Conservation (phyloP, 805 yeast genomes). For the Starmerella bombicola region DNA sequence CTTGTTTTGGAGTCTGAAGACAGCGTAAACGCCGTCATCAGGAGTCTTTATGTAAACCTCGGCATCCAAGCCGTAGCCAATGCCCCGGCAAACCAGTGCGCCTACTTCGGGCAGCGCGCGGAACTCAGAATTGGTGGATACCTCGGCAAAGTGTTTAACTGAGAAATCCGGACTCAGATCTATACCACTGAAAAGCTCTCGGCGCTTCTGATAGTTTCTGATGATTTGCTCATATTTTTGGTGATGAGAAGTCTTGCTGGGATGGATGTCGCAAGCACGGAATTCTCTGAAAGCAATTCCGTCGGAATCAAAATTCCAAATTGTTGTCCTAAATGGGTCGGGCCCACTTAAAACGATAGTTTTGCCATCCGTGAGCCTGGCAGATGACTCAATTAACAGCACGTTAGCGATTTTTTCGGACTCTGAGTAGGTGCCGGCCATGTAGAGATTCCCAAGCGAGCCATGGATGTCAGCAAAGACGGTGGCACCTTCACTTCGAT, state of each 20-base stretch:
- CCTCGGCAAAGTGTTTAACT: constrained; percentile 6
- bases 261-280: constrained; percentile 2
- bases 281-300: constrained; percentile 15
- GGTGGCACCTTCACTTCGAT: neutral
- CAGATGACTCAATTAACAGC: constrained; percentile 11
- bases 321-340: constrained; percentile 2
- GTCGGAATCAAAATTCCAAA: constrained; percentile 17
- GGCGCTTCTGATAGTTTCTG: neutral
- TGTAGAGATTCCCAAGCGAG: constrained; percentile 11
- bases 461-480: constrained; percentile 13
- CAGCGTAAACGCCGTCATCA: constrained; percentile 14
- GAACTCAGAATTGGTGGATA: constrained; percentile 6
- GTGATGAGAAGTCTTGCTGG: neutral
- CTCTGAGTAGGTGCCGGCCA: constrained; percentile 8
- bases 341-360: constrained; percentile 4
- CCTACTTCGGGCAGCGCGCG: constrained; percentile 16
- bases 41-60: constrained; percentile 19
- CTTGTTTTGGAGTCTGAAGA: constrained; percentile 18
- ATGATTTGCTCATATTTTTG: constrained; percentile 7
- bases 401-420: constrained; percentile 6
- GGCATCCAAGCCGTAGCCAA: constrained; percentile 16
- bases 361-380: constrained; percentile 4
- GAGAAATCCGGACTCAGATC: constrained; percentile 9
- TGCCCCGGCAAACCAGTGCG: constrained; percentile 11
- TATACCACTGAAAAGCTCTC: neutral